A percentile compares a stretch with the other conserved stretches of the same genome.
phyloP scores from a whole-genome alignment of 1,284 basidiomycete species.

The Neonothopanus nambi region DNA sequence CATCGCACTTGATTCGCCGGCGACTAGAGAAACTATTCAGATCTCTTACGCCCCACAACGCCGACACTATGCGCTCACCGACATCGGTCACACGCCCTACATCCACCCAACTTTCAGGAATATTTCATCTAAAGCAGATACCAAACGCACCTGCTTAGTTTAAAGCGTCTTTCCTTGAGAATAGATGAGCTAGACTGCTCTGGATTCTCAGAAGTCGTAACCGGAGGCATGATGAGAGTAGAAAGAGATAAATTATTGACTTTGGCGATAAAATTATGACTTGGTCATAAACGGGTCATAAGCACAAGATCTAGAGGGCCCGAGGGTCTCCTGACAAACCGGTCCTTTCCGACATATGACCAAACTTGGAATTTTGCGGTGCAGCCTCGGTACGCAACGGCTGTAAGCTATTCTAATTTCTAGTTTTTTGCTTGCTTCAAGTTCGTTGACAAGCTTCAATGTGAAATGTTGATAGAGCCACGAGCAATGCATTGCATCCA shows the following conservation, averaged over 20 bases:
- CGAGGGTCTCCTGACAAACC: neutral
- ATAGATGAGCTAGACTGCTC: slow-evolving; percentile 47
- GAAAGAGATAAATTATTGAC: neutral
- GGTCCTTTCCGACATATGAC: neutral
- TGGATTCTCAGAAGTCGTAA: slow-evolving; percentile 45
- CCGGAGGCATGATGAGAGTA: slow-evolving; percentile 41
- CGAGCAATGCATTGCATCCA: too few species aligned
- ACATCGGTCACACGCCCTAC: slow-evolving; percentile 82
- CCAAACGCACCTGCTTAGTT: slow-evolving; percentile 72
- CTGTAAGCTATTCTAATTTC: neutral
- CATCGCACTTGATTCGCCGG: slow-evolving; percentile 79
- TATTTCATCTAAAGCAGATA: neutral
- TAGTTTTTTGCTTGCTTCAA: too few species aligned
- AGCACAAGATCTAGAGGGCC: neutral
- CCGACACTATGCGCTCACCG: slow-evolving; percentile 51
- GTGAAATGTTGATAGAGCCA: too few species aligned
- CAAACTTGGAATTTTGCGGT: too few species aligned
- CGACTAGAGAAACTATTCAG: slow-evolving; percentile 43
- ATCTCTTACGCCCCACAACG: too few species aligned
- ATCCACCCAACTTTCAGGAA: slow-evolving; percentile 5
- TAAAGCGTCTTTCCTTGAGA: slow-evolving; percentile 78
- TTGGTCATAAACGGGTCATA: neutral
- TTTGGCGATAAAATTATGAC: neutral
- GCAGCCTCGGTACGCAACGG: too few species aligned
- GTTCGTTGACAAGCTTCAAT: too few species aligned